phyloP scores from a whole-genome alignment of 31 red algal genomes.

The Odonthalia washingtoniensis region DNA sequence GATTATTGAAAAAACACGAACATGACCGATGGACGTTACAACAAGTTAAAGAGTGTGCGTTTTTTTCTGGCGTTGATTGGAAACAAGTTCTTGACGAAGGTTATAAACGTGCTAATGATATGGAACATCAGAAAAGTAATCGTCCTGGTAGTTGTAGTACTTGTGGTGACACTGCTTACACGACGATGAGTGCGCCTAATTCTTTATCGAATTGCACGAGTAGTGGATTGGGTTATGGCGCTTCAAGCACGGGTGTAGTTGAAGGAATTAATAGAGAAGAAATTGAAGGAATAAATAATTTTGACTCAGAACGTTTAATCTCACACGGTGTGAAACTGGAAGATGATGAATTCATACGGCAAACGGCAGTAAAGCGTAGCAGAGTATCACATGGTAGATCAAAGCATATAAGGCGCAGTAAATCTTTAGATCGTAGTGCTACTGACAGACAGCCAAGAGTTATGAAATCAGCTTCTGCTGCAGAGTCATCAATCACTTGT shows the following conservation, averaged over 20 bases:
- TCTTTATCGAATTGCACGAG: too few species aligned
- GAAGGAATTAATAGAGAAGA: not conserved
- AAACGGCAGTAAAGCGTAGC: not conserved
- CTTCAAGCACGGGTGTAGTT: not conserved
- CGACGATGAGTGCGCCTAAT: too few species aligned
- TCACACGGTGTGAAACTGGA: slow-evolving; percentile 62
- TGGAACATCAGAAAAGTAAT: not conserved
- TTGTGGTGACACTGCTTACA: too few species aligned
- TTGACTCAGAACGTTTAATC: slow-evolving; percentile 50
- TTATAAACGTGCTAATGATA: slow-evolving; percentile 14
- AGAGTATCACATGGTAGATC: not conserved
- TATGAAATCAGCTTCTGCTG: not conserved
- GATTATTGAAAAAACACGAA: slow-evolving; percentile 60
- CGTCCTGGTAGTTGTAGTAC: not conserved
- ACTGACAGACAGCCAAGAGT: not conserved
- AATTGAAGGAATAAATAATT: slow-evolving; percentile 36
- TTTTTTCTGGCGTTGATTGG: slow-evolving; percentile 73
- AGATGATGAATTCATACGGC: slow-evolving; percentile 39
- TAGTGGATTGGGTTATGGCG: too few species aligned
- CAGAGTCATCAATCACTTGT: not conserved
- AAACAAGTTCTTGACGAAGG: slow-evolving; percentile 46
- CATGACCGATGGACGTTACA: slow-evolving; percentile 45
- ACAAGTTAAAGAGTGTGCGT: slow-evolving; percentile 60
- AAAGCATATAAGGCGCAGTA: not conserved
- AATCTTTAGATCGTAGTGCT: not conserved